phyloP scores from a whole-genome alignment of 305 asterid genomes.

The Petunia hybrid region DNA sequence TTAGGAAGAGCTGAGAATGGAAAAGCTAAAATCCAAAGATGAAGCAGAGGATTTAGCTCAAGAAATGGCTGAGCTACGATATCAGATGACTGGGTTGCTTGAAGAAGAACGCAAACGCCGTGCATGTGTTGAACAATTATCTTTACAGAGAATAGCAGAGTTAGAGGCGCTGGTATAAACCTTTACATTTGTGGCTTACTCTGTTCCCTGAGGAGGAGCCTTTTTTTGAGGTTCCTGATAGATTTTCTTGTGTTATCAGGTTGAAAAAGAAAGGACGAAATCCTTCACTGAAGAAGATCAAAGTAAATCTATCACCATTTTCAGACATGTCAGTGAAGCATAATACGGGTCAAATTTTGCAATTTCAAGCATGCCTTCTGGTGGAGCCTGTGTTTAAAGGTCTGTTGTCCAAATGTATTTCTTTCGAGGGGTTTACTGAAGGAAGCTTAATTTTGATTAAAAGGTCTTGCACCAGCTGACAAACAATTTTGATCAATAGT shows the following conservation, averaged over 20 bases:
- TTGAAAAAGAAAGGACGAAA: slow-evolving; percentile 60
- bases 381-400: slow-evolving; percentile 13
- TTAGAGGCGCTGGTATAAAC: slow-evolving; percentile 80
- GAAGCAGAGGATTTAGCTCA: slow-evolving; percentile 93
- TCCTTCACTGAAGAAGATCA: slow-evolving; percentile 49
- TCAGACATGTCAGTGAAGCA: slow-evolving; percentile 42
- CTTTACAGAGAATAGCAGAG: slow-evolving; percentile 83
- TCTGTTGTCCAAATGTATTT: not conserved
- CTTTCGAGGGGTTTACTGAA: not conserved
- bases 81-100: slow-evolving; percentile 69
- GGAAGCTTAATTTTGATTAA: not conserved
- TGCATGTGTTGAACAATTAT: slow-evolving; percentile 79
- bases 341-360: slow-evolving; percentile 16
- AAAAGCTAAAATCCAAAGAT: slow-evolving; percentile 78
- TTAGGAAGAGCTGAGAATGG: slow-evolving; percentile 73
- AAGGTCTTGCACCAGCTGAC: slow-evolving; percentile 2
- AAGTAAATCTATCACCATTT: slow-evolving; percentile 37
- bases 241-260: slow-evolving; percentile 41
- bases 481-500: not conserved
- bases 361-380: not conserved
- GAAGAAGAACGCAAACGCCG: slow-evolving; percentile 89
- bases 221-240: slow-evolving; percentile 33
- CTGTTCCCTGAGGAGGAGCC: not conserved
- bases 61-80: slow-evolving; percentile 97
- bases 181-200: not conserved